These are phyloP conservation scores for Candida alai DNA, from an alignment of 805 yeast species.

Conservation along the genomic window DNA sequence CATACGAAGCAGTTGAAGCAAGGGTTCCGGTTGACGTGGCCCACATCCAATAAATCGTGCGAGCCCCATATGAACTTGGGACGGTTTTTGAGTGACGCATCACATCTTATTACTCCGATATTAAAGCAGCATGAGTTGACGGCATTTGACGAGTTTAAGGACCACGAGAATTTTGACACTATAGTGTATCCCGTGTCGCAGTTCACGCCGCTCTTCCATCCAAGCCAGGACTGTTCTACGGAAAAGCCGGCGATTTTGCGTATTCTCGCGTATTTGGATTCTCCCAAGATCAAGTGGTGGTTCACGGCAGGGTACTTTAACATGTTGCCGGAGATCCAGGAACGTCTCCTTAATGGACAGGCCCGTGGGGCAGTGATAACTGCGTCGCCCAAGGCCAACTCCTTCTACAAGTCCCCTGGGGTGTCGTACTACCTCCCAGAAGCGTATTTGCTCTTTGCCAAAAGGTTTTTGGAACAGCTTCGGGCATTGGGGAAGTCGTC, in stretches of 20 bases:
- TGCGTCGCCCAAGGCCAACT: conserved; percentile 92
- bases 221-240: conserved; percentile 62
- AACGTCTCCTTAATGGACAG: conserved; percentile 50
- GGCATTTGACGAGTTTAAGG: conserved; percentile 29
- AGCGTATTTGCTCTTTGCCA: conserved; percentile 78
- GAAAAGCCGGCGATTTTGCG: conserved; percentile 71
- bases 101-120: conserved; percentile 54
- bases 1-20: conserved; percentile 39
- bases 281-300: conserved; percentile 63
- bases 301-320: conserved; percentile 97
- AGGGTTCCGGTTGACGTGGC: conserved; percentile 70
- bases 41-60: conserved; percentile 55
- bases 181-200: conserved; percentile 89
- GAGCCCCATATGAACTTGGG: conserved; percentile 61
- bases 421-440: conserved; percentile 78
- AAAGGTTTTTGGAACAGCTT: conserved; percentile 58
- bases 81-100: conserved; percentile 53
- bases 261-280: conserved; percentile 53
- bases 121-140: conserved; percentile 42
- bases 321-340: conserved; percentile 71
- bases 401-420: conserved; percentile 83
- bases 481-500: conserved; percentile 35
- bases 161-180: conserved; percentile 45
- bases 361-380: conserved; percentile 74
- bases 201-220: conserved; percentile 72